These are phyloP conservation scores for Dichomitus squalens DNA, from an alignment of 1,284 basidiomycete species.

Conservation along the genomic window DNA sequence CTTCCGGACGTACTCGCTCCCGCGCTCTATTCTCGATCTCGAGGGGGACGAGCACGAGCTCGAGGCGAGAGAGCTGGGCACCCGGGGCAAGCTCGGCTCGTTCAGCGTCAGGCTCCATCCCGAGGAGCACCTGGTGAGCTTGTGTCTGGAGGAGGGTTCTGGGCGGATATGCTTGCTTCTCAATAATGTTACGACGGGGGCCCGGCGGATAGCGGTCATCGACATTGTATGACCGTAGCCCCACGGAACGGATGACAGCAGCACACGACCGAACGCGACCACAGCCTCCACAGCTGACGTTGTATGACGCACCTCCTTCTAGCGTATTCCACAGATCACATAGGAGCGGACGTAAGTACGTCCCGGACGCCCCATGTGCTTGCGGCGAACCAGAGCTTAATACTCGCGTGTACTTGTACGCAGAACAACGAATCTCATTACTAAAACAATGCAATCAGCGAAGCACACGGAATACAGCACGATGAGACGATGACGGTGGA, in stretches of 20 bases:
- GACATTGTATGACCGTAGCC: slow-evolving; percentile 14
- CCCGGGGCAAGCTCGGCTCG: slow-evolving; percentile 15
- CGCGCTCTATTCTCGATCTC: slow-evolving; percentile 18
- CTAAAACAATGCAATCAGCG: slow-evolving; percentile 12
- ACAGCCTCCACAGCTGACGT: too few species aligned
- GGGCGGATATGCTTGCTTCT: slow-evolving; percentile 23
- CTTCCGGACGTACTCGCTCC: slow-evolving; percentile 24
- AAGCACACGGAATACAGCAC: slow-evolving; percentile 6
- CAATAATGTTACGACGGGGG: slow-evolving; percentile 20
- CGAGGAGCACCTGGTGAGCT: slow-evolving; percentile 22
- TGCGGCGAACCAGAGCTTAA: background rate
- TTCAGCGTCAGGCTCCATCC: slow-evolving; percentile 20
- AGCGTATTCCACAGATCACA: too few species aligned
- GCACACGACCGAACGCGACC: background rate
- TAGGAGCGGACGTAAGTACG: background rate
- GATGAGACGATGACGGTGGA: background rate
- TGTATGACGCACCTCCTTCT: slow-evolving; percentile 1
- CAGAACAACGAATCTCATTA: slow-evolving; percentile 1
- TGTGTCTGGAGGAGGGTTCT: slow-evolving; percentile 21
- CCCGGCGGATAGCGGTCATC: slow-evolving; percentile 20
- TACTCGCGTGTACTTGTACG: background rate
- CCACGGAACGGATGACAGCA: too few species aligned
- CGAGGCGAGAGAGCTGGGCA: slow-evolving; percentile 9
- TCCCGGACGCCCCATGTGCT: background rate
- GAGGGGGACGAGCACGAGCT: slow-evolving; percentile 13